Evolutionary conservation across 306 rosid species (phyloP).

Genomic region (Sechiopsis laciniata): DNA sequence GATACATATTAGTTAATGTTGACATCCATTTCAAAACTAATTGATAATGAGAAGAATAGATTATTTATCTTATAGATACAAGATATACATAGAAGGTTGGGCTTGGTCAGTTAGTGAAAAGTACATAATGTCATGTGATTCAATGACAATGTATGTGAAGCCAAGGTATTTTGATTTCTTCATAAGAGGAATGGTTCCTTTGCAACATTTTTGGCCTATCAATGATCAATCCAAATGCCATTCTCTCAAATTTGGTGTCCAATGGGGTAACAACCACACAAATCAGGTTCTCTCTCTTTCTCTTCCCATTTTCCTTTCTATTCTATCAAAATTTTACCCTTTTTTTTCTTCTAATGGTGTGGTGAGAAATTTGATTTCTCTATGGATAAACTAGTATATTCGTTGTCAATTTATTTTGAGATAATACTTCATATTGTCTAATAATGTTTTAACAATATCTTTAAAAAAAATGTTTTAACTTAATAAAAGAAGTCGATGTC

Average conservation of each 20-base stretch:
- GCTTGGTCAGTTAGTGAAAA: conserved; percentile 84
- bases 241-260: conserved; percentile 64
- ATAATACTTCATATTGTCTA: too few relatives aligned
- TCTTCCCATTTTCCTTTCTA: neutral
- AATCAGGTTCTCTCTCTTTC: conserved; percentile 27
- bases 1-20: too few relatives aligned
- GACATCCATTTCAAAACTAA: too few relatives aligned
- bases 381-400: too few relatives aligned
- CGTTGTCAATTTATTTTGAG: too few relatives aligned
- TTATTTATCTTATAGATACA: conserved; percentile 33
- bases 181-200: conserved; percentile 55
- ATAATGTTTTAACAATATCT: too few relatives aligned
- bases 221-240: conserved; percentile 46
- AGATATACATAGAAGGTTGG: conserved; percentile 73
- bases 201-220: conserved; percentile 75
- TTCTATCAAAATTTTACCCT: too few relatives aligned
- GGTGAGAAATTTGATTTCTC: too few relatives aligned
- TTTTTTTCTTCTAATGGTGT: too few relatives aligned
- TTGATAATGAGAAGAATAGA: too few relatives aligned
- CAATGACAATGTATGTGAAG: conserved; percentile 43
- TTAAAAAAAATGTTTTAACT: too few relatives aligned
- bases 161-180: conserved; percentile 60
- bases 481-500: too few relatives aligned
- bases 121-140: conserved; percentile 66
- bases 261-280: conserved; percentile 67